Conservation (phyloP, 2,329 filamentous ascomycete species). For the Neurospora sp. region DNA sequence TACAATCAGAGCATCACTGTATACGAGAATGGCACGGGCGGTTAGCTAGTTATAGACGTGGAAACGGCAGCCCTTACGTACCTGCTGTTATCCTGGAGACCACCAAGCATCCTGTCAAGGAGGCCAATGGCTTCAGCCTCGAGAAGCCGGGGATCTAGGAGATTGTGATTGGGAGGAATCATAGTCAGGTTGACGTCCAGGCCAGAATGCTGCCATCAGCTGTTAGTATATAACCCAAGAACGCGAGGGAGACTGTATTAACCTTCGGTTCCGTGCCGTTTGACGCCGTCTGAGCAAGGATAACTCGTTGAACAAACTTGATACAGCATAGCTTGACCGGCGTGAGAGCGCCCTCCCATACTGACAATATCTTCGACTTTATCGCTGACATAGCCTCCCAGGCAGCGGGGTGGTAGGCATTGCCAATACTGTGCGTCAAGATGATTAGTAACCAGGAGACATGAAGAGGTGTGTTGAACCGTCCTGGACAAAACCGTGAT, state of each 20-base stretch:
- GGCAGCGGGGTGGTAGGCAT: conserved; percentile 66
- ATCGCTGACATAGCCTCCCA: conserved; percentile 87
- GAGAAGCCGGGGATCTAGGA: conserved; percentile 69
- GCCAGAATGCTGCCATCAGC: conserved; percentile 47
- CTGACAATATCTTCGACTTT: conserved; percentile 76
- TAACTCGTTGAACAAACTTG: conserved; percentile 91
- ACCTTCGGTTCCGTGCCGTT: conserved; percentile 74
- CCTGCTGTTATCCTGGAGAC: conserved; percentile 80
- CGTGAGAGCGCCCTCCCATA: conserved; percentile 72
- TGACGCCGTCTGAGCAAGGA: conserved; percentile 84
- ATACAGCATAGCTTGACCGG: conserved; percentile 87
- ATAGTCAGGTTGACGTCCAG: conserved; percentile 80
- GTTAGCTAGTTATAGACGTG: conserved; percentile 2
- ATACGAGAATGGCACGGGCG: conserved; percentile 11
- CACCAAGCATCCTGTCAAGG: conserved; percentile 74
- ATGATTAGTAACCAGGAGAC: conserved; percentile 10
- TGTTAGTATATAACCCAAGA: conserved; percentile 7
- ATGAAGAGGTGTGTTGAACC: background rate
- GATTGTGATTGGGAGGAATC: conserved; percentile 70
- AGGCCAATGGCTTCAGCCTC: conserved; percentile 90
- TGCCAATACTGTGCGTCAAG: conserved; percentile 58
- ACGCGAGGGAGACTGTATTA: conserved; percentile 1
- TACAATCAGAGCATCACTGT: conserved; percentile 74
- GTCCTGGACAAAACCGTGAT: background rate
- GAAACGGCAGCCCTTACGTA: conserved; percentile 31